Conservation (phyloP, 2,329 filamentous ascomycete species). For the Geosmithia putterillii region DNA sequence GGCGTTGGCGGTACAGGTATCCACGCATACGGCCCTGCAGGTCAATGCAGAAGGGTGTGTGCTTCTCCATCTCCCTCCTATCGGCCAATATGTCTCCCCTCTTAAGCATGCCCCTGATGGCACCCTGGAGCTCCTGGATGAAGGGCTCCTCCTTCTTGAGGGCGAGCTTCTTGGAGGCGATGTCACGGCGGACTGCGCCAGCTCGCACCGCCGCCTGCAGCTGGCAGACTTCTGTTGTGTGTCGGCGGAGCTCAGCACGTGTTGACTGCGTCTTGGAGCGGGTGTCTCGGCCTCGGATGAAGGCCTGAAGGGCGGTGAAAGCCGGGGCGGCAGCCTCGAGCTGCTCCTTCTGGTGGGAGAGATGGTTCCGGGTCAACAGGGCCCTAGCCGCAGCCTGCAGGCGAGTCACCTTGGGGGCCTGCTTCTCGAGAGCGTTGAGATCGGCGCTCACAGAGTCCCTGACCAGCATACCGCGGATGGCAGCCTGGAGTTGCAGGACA, state of each 20-base stretch:
- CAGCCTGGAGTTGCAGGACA: conserved; percentile 51
- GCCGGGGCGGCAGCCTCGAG: conserved; percentile 35
- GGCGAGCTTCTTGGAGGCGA: conserved; percentile 33
- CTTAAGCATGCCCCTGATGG: conserved; percentile 48
- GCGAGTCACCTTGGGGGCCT: conserved; percentile 35
- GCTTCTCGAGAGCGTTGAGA: conserved; percentile 35
- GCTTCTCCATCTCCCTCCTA: conserved; percentile 41
- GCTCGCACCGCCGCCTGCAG: conserved; percentile 43
- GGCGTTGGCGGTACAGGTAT: conserved; percentile 47
- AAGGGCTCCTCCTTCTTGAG: conserved; percentile 32
- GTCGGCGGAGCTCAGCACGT: conserved; percentile 34
- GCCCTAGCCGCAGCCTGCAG: conserved; percentile 59
- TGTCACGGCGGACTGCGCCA: conserved; percentile 37
- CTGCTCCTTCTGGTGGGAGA: conserved; percentile 35
- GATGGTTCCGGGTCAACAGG: conserved; percentile 42
- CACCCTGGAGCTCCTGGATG: conserved; percentile 42
- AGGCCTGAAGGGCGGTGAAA: conserved; percentile 32
- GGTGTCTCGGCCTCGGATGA: conserved; percentile 32
- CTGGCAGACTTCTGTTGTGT: conserved; percentile 27
- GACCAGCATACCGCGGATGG: conserved; percentile 53
- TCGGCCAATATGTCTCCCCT: conserved; percentile 36
- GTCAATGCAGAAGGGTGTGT: conserved; percentile 42
- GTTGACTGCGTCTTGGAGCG: conserved; percentile 30
- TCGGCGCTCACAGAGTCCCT: conserved; percentile 44
- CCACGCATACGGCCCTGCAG: conserved; percentile 60